These are phyloP conservation scores for Candida pseudoviswanathii DNA, from an alignment of 1,139 yeast species.

Conservation along the genomic window DNA sequence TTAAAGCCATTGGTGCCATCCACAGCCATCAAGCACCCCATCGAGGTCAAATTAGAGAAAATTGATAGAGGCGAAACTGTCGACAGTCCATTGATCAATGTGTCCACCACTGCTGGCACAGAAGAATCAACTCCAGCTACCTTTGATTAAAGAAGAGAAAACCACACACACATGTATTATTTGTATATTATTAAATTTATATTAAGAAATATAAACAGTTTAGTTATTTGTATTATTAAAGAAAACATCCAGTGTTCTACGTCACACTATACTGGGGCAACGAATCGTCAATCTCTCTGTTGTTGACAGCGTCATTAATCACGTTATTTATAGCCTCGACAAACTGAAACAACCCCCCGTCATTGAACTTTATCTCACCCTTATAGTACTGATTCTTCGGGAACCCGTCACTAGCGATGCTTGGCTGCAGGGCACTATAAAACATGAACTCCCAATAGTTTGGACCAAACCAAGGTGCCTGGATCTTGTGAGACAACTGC, in stretches of 20 bases:
- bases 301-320: slow-evolving; percentile 36
- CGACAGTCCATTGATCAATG: slow-evolving; percentile 23
- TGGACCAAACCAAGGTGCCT: slow-evolving; percentile 59
- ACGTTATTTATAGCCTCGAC: slow-evolving; percentile 28
- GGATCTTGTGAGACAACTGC: slow-evolving; percentile 39
- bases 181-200: slow-evolving; percentile 6
- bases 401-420: slow-evolving; percentile 44
- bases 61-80: slow-evolving; percentile 25
- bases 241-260: background rate
- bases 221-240: slow-evolving; percentile 3
- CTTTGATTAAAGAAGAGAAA: slow-evolving; percentile 11
- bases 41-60: slow-evolving; percentile 23
- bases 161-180: slow-evolving; percentile 3
- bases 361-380: slow-evolving; percentile 43
- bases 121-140: slow-evolving; percentile 22
- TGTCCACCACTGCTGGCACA: slow-evolving; percentile 17
- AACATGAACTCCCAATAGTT: slow-evolving; percentile 52
- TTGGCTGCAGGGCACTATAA: slow-evolving; percentile 29
- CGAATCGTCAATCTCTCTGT: slow-evolving; percentile 45
- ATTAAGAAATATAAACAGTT: slow-evolving; percentile 3
- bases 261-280: slow-evolving; percentile 39
- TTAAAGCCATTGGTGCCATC: slow-evolving; percentile 40
- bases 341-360: slow-evolving; percentile 52
- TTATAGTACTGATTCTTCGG: slow-evolving; percentile 42
- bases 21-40: slow-evolving; percentile 29